Percentiles rank a stretch among this genome's conserved stretches.
Conservation (phyloP, 176 grass and related monocot species). For the Alopecurus myosuroides region DNA sequence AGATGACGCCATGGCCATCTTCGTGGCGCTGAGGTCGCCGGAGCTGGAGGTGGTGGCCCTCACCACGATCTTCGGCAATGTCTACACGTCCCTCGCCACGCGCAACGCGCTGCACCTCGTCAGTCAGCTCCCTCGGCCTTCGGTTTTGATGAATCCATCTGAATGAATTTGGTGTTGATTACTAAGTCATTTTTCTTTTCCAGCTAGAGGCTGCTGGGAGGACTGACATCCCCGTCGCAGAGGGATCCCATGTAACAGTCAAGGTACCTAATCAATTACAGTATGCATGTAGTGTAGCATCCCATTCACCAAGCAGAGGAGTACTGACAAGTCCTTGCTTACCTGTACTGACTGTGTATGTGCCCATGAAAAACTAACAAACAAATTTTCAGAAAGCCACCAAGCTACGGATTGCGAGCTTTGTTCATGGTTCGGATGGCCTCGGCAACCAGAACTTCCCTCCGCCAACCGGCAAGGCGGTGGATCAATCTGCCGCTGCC, state of each 20-base stretch:
- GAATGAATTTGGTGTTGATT: neutral
- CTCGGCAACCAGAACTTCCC: constrained; percentile 87
- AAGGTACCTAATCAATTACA: constrained; percentile 30
- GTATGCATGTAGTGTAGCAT: neutral
- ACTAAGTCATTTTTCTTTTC: neutral
- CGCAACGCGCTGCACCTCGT: constrained; percentile 79
- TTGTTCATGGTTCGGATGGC: constrained; percentile 78
- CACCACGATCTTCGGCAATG: constrained; percentile 89
- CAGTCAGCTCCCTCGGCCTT: neutral
- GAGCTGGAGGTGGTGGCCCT: constrained; percentile 85
- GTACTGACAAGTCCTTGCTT: neutral
- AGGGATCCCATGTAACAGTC: constrained; percentile 86
- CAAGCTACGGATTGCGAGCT: constrained; percentile 80
- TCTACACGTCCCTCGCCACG: constrained; percentile 80
- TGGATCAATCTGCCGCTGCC: constrained; percentile 60
- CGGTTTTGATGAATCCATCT: neutral
- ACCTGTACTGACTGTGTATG: neutral
- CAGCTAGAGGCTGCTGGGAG: constrained; percentile 83
- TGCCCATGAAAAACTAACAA: neutral
- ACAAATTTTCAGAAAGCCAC: constrained; percentile 58
- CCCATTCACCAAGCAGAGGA: neutral
- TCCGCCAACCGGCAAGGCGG: constrained; percentile 32
- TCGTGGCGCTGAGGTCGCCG: constrained; percentile 84
- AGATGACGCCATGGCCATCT: constrained; percentile 99
- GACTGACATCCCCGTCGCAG: constrained; percentile 75